Evolutionary conservation across 345 rosid species (phyloP), one percentile per base, ranked within the genome.

Genomic region (Chamaenerion angustifolium): DNA sequence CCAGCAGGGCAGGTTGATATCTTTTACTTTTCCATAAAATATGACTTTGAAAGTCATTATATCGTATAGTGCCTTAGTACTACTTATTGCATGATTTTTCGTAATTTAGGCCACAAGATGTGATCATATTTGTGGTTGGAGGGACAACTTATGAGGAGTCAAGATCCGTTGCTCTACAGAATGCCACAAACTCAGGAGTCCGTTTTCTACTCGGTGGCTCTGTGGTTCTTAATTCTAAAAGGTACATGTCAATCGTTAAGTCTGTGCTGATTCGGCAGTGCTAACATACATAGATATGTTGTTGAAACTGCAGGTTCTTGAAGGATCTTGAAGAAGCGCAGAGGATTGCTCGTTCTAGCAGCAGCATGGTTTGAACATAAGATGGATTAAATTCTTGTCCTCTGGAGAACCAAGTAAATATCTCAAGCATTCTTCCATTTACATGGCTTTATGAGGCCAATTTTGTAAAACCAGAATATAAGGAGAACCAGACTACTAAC

Each of bases 71-170:
- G 25, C 25, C 25, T 21, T 21, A 21, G 25, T 21, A 21, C 25
- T 21, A 21, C 25, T 21, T 21, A 4, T 21, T 21, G 25, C 25
- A 21, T 21, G 12, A 3, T 16, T 40, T 59, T 56, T 60, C 59
- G 14, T 40, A 40, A 18, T 47, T 49, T 85, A 92, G 99, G 76
- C 90, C 88, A 18, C 99, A 80, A 61, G 99, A 92, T 52, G 96
- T 88, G 64, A 59, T 88, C 51, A 75, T 92, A 37, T 92, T 92
- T 63, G 59, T 92, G 72, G 90, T 92, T 37, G 99, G 99, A 16
- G 99, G 99, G 49, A 88, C 96, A 53, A 92, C 96, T 11, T 88
- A 88, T 55, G 99, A 87, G 72, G 99, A 92, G 66, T 74, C 99
- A 4, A 93, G 90, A 10, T 65, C 76, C 46, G 86, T 88, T 62